Percentiles rank a stretch among this genome's conserved stretches.
Evolutionary conservation across 78 protist species (phyloP).

Genomic region (Dictyostelium capitatum): DNA sequence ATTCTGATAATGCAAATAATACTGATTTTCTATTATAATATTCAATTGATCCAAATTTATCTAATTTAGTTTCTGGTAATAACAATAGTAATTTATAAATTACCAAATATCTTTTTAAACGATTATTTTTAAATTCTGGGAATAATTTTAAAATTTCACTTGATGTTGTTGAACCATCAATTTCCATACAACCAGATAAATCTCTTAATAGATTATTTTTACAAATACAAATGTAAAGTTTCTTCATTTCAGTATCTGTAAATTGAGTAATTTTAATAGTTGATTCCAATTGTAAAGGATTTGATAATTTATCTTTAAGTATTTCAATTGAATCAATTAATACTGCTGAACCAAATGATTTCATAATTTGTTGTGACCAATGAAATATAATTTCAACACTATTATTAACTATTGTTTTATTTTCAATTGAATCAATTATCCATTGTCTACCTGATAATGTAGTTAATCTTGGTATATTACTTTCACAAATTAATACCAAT

Average conservation of each 20-base stretch:
- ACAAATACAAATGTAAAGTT: neutral
- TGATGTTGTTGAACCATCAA: too few relatives aligned
- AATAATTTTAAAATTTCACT: constrained; percentile 1
- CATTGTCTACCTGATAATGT: constrained; percentile 9
- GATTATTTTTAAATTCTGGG: constrained; percentile 35
- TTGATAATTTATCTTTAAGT: neutral
- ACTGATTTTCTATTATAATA: constrained; percentile 32
- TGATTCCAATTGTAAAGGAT: constrained; percentile 2
- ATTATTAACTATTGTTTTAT: neutral
- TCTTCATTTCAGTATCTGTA: neutral
- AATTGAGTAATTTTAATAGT: neutral
- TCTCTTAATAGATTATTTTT: constrained; percentile 33
- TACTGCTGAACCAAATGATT: constrained; percentile 42
- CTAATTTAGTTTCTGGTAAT: constrained; percentile 1
- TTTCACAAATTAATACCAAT: neutral
- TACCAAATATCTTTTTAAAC: constrained; percentile 11
- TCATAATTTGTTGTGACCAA: constrained; percentile 56
- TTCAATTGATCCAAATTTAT: neutral
- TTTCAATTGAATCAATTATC: neutral
- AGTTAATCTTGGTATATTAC: constrained; percentile 41
- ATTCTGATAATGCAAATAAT: constrained; percentile 41
- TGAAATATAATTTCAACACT: neutral
- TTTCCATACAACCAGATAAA: neutral
- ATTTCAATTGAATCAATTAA: neutral
- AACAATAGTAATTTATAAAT: neutral